A percentile compares a stretch with the other conserved stretches of the same genome.
phyloP scores from a whole-genome alignment of 495 filamentous ascomycete genomes.

The Thermothielavioides terrestris region DNA sequence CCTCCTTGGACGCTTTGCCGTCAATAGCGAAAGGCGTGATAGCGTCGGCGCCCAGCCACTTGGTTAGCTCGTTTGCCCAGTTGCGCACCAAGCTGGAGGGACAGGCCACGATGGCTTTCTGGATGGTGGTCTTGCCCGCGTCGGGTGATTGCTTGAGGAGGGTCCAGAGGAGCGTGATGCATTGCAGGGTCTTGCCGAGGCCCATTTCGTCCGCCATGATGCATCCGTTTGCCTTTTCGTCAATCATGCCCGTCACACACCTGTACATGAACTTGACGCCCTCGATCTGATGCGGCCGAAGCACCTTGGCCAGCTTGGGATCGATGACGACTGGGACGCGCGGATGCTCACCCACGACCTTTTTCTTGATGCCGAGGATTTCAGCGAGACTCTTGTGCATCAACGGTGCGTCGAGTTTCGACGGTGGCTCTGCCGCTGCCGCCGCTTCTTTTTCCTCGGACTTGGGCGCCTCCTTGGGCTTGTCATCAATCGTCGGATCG shows the following conservation, averaged over 20 bases:
- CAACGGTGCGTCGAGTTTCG: conserved; percentile 66
- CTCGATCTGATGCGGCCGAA: conserved; percentile 95
- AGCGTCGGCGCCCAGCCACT: conserved; percentile 91
- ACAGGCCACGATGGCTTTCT: conserved; percentile 98
- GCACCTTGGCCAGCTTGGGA: conserved; percentile 78
- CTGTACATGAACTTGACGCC: conserved; percentile 97
- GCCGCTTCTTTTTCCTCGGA: conserved; percentile 47
- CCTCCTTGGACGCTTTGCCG: conserved; percentile 91
- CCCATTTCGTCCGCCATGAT: conserved; percentile 99
- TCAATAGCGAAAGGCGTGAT: conserved; percentile 94
- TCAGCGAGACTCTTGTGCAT: conserved; percentile 93
- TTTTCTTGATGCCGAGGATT: conserved; percentile 89
- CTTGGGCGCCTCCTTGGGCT: conserved; percentile 47
- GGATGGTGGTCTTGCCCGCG: conserved; percentile 84
- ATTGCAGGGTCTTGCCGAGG: conserved; percentile 80
- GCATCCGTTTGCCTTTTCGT: conserved; percentile 88
- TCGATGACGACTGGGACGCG: conserved; percentile 97
- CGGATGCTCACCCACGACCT: conserved; percentile 68
- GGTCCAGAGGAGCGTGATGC: conserved; percentile 79
- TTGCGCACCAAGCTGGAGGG: conserved; percentile 94
- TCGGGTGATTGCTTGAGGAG: conserved; percentile 91
- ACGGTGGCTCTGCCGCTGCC: conserved; percentile 36
- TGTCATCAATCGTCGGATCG: conserved; percentile 89
- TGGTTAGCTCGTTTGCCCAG: conserved; percentile 92
- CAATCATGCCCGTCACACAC: conserved; percentile 87